Evolutionary conservation across 2,329 filamentous ascomycete species (phyloP), one percentile per base, ranked within the genome.

Genomic region (Cercospora citrullina): DNA sequence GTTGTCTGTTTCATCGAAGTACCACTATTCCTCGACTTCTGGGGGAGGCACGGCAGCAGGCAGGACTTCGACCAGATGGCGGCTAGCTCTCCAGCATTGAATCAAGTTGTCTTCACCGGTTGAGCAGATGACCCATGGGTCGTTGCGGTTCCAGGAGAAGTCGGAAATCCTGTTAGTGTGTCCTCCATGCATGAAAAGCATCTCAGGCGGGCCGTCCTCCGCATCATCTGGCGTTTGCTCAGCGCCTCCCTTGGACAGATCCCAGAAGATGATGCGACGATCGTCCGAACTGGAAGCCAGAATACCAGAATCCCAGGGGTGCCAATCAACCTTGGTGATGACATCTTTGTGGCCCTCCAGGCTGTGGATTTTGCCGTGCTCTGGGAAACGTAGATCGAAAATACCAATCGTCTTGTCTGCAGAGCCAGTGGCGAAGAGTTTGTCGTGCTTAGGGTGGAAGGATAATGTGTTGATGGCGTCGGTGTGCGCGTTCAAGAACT

Each of bases 171-270:
- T 91, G 81, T 97, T 97, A 10, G 95, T 99, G 83, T 99, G 96
- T 33, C 95, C 95, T 69, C 95, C 95, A 76, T 99, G 95, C 94
- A 99, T 98, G 82, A 99, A 99, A 1, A 99, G 84, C 91, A 99
- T 85, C 81, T 99, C 95, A 62, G 95, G 94, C 1, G 94, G 92
- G 0, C 95, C 95, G 77, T 99, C 95, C 74, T 98, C 94, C 60
- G 91, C 90, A 79, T 99, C 95, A 73, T 99, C 96, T 2, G 93
- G 93, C 10, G 92, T 90, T 80, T 98, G 95, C 81, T 99, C 95
- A 76, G 96, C 93, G 59, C 96, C 95, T 55, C 96, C 91, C 65
- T 91, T 89, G 75, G 92, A 94, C 55, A 98, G 85, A 78, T 99
- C 95, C 95, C 95, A 99, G 83, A 98, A 95, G 78, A 96, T 91